phyloP scores from a whole-genome alignment of 352 stramenopile genomes.

The Paralagenidium karlingii region DNA sequence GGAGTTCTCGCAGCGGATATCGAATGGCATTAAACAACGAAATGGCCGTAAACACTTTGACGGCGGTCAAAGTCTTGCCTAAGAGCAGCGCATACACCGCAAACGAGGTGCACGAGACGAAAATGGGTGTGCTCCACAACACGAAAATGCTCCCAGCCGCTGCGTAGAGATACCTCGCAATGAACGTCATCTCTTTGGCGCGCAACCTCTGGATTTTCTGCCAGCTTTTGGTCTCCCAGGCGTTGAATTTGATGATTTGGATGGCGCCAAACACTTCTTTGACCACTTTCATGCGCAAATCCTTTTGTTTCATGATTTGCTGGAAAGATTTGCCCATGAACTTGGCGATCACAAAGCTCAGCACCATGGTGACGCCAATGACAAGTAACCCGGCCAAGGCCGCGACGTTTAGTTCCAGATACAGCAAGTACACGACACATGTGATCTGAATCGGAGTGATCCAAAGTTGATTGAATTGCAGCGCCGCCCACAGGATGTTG shows the following conservation, averaged over 20 bases:
- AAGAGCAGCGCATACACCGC: conserved; percentile 7
- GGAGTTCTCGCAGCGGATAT: conserved; percentile 9
- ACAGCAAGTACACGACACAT: conserved; percentile 21
- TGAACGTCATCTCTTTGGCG: background rate
- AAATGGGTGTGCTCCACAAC: conserved; percentile 10
- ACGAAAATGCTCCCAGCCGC: conserved; percentile 9
- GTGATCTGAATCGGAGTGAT: conserved; percentile 24
- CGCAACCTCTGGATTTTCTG: conserved; percentile 22
- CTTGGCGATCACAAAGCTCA: conserved; percentile 34
- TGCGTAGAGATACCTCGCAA: conserved; percentile 7
- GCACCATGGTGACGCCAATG: conserved; percentile 12
- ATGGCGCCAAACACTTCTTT: conserved; percentile 87
- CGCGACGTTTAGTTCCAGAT: conserved; percentile 12
- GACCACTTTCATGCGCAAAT: conserved; percentile 81
- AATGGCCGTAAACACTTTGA: conserved; percentile 10
- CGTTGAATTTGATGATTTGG: conserved; percentile 94
- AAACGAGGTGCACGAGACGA: conserved; percentile 10
- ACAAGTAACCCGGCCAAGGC: conserved; percentile 27
- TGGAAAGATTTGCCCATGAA: conserved; percentile 32
- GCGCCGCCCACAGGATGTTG: conserved; percentile 14
- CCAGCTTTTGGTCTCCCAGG: conserved; percentile 81
- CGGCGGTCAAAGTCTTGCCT: conserved; percentile 5
- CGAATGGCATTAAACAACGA: conserved; percentile 11
- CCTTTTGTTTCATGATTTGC: conserved; percentile 70
- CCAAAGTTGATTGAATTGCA: conserved; percentile 28